Evolutionary conservation across 495 filamentous ascomycete genomes (phyloP).

Genomic region (Penicillium antarcticum): DNA sequence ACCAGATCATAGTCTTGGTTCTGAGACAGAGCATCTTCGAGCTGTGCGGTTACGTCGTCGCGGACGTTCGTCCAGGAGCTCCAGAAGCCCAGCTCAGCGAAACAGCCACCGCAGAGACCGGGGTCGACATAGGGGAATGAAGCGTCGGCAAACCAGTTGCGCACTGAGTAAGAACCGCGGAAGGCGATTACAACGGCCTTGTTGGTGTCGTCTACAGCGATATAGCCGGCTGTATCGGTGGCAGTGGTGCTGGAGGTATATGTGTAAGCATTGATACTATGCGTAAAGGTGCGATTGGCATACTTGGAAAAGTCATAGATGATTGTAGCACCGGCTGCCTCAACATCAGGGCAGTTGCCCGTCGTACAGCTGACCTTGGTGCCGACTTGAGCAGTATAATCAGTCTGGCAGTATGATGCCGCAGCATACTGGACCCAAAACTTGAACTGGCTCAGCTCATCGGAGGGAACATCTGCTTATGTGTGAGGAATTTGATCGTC

Average conservation of each 20-base stretch:
- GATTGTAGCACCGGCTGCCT: slow-evolving; percentile 49
- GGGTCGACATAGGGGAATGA: slow-evolving; percentile 35
- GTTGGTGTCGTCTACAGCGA: slow-evolving; percentile 59
- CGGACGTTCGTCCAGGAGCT: slow-evolving; percentile 45
- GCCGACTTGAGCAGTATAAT: slow-evolving; percentile 36
- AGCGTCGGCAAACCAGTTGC: slow-evolving; percentile 64
- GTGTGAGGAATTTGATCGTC: not conserved
- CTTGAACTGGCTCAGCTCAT: slow-evolving; percentile 46
- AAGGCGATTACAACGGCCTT: slow-evolving; percentile 61
- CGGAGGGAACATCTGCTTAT: slow-evolving; percentile 21
- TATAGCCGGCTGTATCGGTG: slow-evolving; percentile 62
- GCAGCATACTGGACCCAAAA: slow-evolving; percentile 68
- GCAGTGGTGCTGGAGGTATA: slow-evolving; percentile 39
- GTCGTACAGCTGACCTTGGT: slow-evolving; percentile 50
- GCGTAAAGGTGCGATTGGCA: slow-evolving; percentile 8
- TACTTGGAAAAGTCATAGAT: slow-evolving; percentile 58
- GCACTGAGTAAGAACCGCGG: slow-evolving; percentile 59
- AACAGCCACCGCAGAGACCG: slow-evolving; percentile 46
- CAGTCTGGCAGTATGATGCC: slow-evolving; percentile 61
- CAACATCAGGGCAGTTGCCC: slow-evolving; percentile 55
- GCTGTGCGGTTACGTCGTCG: slow-evolving; percentile 29
- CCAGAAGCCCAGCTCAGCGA: slow-evolving; percentile 53
- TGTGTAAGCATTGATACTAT: slow-evolving; percentile 3
- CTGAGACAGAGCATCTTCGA: slow-evolving; percentile 24
- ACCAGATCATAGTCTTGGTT: slow-evolving; percentile 52